phyloP scores from a whole-genome alignment of 352 stramenopile genomes.

The Pythium aquatile region DNA sequence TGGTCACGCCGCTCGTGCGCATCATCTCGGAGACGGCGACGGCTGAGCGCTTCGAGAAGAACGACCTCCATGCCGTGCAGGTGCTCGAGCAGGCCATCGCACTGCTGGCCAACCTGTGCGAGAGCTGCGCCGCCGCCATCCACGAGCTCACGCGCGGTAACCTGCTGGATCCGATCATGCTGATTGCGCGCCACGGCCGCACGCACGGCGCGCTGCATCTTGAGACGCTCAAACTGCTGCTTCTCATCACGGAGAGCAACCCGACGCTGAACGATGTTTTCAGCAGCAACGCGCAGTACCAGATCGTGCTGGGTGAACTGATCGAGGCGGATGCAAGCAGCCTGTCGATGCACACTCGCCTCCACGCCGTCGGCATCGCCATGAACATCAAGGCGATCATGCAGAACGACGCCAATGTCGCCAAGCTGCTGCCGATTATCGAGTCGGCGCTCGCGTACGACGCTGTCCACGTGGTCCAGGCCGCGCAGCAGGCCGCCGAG shows the following conservation, averaged over 20 bases:
- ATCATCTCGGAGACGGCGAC: slow-evolving; percentile 64
- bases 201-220: slow-evolving; percentile 56
- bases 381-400: slow-evolving; percentile 81
- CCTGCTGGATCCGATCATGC: slow-evolving; percentile 72
- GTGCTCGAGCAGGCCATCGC: slow-evolving; percentile 81
- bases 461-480: slow-evolving; percentile 66
- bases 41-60: slow-evolving; percentile 47
- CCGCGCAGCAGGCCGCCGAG: slow-evolving; percentile 67
- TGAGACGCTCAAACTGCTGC: slow-evolving; percentile 78
- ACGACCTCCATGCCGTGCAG: slow-evolving; percentile 64
- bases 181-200: slow-evolving; percentile 55
- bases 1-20: slow-evolving; percentile 75
- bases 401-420: slow-evolving; percentile 67
- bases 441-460: slow-evolving; percentile 79
- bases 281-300: slow-evolving; percentile 52
- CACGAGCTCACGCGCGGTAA: slow-evolving; percentile 80
- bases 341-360: slow-evolving; percentile 42
- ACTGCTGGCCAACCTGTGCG: slow-evolving; percentile 78
- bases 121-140: slow-evolving; percentile 78
- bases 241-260: slow-evolving; percentile 83
- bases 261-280: slow-evolving; percentile 73
- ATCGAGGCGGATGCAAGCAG: slow-evolving; percentile 50
- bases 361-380: slow-evolving; percentile 71
- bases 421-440: slow-evolving; percentile 63
- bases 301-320: slow-evolving; percentile 62